phyloP scores from a whole-genome alignment of 2,329 filamentous ascomycete genomes.

The Fusarium sp. region DNA sequence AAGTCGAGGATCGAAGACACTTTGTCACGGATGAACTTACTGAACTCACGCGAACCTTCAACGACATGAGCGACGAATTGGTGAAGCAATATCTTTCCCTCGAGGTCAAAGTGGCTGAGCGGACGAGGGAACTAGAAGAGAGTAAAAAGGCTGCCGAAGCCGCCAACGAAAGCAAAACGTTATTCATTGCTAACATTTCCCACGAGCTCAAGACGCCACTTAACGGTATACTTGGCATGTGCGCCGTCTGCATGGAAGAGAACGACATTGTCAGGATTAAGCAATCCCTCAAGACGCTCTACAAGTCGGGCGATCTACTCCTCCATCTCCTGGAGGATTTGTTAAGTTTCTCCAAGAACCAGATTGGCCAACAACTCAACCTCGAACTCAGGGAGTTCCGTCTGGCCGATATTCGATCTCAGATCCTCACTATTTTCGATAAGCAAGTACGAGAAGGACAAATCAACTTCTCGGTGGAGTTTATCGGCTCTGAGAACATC shows the following conservation, averaged over 20 bases:
- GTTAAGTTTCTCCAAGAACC: slow-evolving; percentile 93
- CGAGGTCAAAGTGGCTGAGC: slow-evolving; percentile 84
- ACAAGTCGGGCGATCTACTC: slow-evolving; percentile 77
- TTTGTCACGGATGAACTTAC: slow-evolving; percentile 85
- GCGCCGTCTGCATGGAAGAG: slow-evolving; percentile 91
- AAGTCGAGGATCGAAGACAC: slow-evolving; percentile 80
- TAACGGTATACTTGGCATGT: slow-evolving; percentile 96
- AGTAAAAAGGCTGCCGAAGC: slow-evolving; percentile 93
- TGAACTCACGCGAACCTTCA: slow-evolving; percentile 86
- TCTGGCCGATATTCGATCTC: slow-evolving; percentile 83
- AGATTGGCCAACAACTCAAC: slow-evolving; percentile 84
- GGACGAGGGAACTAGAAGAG: slow-evolving; percentile 85
- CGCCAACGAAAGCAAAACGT: slow-evolving; percentile 96
- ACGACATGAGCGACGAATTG: slow-evolving; percentile 92
- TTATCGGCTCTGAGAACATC: slow-evolving; percentile 58
- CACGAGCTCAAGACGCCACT: slow-evolving; percentile 91
- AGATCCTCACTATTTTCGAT: slow-evolving; percentile 87
- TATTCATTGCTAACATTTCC: slow-evolving; percentile 96
- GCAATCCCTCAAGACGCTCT: slow-evolving; percentile 85
- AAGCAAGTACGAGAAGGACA: slow-evolving; percentile 85
- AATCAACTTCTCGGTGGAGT: slow-evolving; percentile 79
- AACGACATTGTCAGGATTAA: slow-evolving; percentile 82
- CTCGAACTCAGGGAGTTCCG: slow-evolving; percentile 88
- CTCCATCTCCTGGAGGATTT: slow-evolving; percentile 89
- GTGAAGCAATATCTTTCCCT: slow-evolving; percentile 86